phyloP scores from a whole-genome alignment of 371 early-diverging fungal genomes.

The Chytridiales sp. region DNA sequence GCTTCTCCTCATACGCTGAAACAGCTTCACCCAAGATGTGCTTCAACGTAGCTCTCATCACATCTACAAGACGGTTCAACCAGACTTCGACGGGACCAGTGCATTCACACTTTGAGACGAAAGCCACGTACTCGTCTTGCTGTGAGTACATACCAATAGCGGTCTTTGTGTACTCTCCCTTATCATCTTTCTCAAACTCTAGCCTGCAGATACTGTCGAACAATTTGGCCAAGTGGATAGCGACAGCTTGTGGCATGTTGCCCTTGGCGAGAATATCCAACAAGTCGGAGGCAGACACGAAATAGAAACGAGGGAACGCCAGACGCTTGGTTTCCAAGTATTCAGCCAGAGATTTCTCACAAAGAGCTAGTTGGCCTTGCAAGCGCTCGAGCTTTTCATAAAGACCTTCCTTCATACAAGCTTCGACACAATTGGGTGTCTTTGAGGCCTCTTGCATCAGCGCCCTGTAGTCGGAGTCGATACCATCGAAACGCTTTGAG shows the following conservation, averaged over 20 bases:
- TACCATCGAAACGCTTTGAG: slow-evolving; percentile 59
- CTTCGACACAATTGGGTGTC: slow-evolving; percentile 59
- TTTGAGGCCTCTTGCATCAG: slow-evolving; percentile 58
- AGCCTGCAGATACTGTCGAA: slow-evolving; percentile 58
- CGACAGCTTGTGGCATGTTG: slow-evolving; percentile 57
- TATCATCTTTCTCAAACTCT: slow-evolving; percentile 49
- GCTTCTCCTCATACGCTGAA: slow-evolving; percentile 62
- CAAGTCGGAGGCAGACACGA: slow-evolving; percentile 60
- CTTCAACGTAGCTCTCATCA: slow-evolving; percentile 54
- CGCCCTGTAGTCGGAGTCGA: slow-evolving; percentile 54
- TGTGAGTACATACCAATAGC: slow-evolving; percentile 64
- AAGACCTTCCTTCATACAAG: slow-evolving; percentile 53
- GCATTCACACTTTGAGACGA: slow-evolving; percentile 55
- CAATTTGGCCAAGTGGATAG: slow-evolving; percentile 57
- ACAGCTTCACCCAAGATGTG: slow-evolving; percentile 57
- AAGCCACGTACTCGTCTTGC: slow-evolving; percentile 58
- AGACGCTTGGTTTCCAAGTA: slow-evolving; percentile 64
- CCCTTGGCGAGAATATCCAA: slow-evolving; percentile 68
- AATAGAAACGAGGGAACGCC: slow-evolving; percentile 66
- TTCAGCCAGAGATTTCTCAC: slow-evolving; percentile 64
- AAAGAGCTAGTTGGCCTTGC: slow-evolving; percentile 59
- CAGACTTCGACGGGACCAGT: slow-evolving; percentile 64
- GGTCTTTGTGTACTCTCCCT: slow-evolving; percentile 54
- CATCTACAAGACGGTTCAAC: slow-evolving; percentile 57
- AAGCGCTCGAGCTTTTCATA: slow-evolving; percentile 55